Evolutionary conservation across 805 yeast genomes (phyloP), one percentile per base, ranked within the genome.

Genomic region (Kazachstania martiniae): DNA sequence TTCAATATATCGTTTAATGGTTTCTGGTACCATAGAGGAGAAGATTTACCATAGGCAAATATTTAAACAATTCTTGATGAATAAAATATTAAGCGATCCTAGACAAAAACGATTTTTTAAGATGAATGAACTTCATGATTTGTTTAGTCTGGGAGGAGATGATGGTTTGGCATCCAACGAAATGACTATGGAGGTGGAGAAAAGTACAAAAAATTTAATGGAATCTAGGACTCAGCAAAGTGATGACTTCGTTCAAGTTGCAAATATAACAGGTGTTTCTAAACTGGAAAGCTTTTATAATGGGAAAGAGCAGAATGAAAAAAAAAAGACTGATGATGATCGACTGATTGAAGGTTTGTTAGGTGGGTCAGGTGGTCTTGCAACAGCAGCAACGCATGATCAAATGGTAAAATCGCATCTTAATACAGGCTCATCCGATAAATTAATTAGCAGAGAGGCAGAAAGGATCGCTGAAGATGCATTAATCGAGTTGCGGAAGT

Each of bases 11-110:
- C 62, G 98, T 37, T 62, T 91, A 27, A 85, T 91, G 83, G 82
- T 86, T 27, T 85, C 95, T 2, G 96, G 97, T 0, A 75, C 95
- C 0, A 91, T 89, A 28, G 98, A 91, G 50, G 98, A 91, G 52
- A 91, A 91, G 53, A 91, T 91, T 4, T 91, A 91, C 47, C 97
- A 91, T 47, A 70, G 98, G 14, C 98, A 91, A 58, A 91, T 91
- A 21, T 91, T 89, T 70, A 91, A 91, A 54, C 95, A 93, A 40
- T 80, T 89, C 43, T 58, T 91, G 40, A 83, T 96, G 0, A 91
- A 91, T 56, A 91, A 89, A 58, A 87, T 91, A 40, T 61, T 91
- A 47, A 87, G 85, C 43, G 98, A 91, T 52, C 97, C 98, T 1
- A 86, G 87, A 44, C 97, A 91, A 51, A 70, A 87, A 38, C 61